phyloP scores from a whole-genome alignment of 1,284 basidiomycete species.

The Ustilago lituana region DNA sequence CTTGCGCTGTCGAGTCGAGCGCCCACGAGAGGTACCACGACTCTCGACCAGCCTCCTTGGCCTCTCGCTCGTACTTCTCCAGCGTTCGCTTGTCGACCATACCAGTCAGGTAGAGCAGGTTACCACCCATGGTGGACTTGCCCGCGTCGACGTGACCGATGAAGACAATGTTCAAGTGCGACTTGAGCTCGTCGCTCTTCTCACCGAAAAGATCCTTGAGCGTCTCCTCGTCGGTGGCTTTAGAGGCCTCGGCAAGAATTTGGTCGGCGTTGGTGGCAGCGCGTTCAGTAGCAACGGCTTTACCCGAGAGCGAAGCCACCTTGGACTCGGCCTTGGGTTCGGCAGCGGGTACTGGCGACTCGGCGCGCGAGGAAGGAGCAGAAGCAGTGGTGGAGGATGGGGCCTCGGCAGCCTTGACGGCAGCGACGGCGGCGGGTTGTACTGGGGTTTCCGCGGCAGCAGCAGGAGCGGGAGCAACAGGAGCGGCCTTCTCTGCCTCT shows the following conservation, averaged over 20 bases:
- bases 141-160: conserved; percentile 67
- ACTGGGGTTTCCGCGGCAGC: conserved; percentile 30
- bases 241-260: conserved; percentile 62
- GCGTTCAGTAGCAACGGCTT: conserved; percentile 56
- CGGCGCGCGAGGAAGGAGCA: conserved; percentile 45
- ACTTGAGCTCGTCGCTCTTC: conserved; percentile 62
- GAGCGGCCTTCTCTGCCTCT: conserved; percentile 19
- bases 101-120: conserved; percentile 65
- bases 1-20: conserved; percentile 66
- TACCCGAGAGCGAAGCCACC: conserved; percentile 30
- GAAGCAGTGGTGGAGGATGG: conserved; percentile 34
- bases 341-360: conserved; percentile 43
- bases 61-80: conserved; percentile 67
- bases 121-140: conserved; percentile 67
- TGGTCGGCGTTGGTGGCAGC: conserved; percentile 60
- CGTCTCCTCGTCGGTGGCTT: conserved; percentile 66
- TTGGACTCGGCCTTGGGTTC: conserved; percentile 42
- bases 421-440: conserved; percentile 39
- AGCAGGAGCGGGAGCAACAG: conserved; percentile 23
- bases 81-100: conserved; percentile 68
- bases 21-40: conserved; percentile 67
- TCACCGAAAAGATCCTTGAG: conserved; percentile 66
- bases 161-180: conserved; percentile 66
- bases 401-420: conserved; percentile 45
- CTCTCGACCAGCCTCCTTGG: conserved; percentile 65